Evolutionary conservation across 208 protist genomes (phyloP), one percentile per base, ranked within the genome.

Genomic region (Phytomonas sp.): DNA sequence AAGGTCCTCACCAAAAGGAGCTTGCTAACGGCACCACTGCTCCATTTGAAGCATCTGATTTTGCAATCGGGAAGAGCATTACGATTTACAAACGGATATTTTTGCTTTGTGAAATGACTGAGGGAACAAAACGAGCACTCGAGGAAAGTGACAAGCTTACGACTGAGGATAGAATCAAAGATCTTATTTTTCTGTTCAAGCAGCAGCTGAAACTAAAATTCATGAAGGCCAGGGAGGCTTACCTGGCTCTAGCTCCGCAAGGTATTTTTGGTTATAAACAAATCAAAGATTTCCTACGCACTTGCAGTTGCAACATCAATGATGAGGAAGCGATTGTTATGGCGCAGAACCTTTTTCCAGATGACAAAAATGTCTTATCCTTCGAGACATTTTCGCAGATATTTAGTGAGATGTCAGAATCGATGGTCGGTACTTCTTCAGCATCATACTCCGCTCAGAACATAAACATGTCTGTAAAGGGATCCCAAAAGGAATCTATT

Each of bases 121-220:
- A 85, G 23, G 78, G 73, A 33, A 94, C 88, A 26, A 80, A 82
- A 71, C 68, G 81, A 26, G 88, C 93, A 66, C 70, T 89, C 11
- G 85, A 80, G n/a, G 84, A 82, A n/a, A 82, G 76, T 2, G 89
- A 91, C 46, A 76, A 78, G n/a, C 71, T 61, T 0, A 76, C 81
- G 7, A 89, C 81, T 5, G 82, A 86, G 46, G 79, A 85, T 33
- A 80, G 76, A 28, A 81, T 95, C 62, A 88, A 87, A 62, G 70
- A 83, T 33, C 79, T 94, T 23, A 66, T 96, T 37, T 75, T 90
- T 30, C 73, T 91, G 13, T 70, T 97, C 64, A 91, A 91, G 68
- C 81, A 95, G 68, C 86, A 93, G 70, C 75, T 95, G 37, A 88
- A 88, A 53, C 69, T 90, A 17, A 91, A 92, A 63, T 94, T 91